Conservation (phyloP, 257 asterid genomes). For the Rhazya stricta region DNA sequence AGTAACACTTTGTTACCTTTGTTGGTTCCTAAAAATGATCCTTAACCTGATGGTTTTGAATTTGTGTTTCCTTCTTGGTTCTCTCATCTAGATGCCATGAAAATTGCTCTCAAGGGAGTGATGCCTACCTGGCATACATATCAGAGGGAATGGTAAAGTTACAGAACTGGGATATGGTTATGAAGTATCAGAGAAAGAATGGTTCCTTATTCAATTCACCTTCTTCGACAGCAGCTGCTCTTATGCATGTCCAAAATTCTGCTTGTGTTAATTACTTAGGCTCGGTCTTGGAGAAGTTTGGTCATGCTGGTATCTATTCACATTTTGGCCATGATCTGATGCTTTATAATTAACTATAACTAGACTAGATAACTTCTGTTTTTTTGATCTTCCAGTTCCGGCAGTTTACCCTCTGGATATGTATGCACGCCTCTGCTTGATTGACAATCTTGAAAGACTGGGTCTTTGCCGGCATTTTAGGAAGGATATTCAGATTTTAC, state of each 20-base stretch:
- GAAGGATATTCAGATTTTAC: constrained; percentile 46
- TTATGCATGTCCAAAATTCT: constrained; percentile 40
- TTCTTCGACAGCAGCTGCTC: constrained; percentile 85
- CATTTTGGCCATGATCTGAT: background rate
- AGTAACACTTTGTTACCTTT: background rate
- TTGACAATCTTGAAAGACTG: constrained; percentile 63
- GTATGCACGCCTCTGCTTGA: constrained; percentile 45
- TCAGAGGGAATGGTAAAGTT: constrained; percentile 65
- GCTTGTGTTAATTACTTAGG: constrained; percentile 59
- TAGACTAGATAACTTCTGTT: constrained; percentile 1
- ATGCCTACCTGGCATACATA: constrained; percentile 57
- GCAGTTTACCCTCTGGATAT: constrained; percentile 56
- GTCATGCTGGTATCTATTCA: constrained; percentile 54
- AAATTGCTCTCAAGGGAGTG: constrained; percentile 34
- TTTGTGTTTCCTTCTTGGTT: background rate
- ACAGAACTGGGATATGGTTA: constrained; percentile 52
- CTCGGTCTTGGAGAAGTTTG: constrained; percentile 48
- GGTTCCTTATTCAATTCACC: constrained; percentile 93
- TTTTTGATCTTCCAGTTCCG: constrained; percentile 53
- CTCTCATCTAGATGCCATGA: constrained; percentile 35
- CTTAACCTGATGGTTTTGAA: background rate
- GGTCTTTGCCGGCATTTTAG: constrained; percentile 63
- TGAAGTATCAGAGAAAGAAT: constrained; percentile 68
- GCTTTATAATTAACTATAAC: background rate
- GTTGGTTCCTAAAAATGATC: background rate